These are phyloP conservation scores for Oryza rufipogon DNA, from an alignment of 176 grass and related monocot genomes.

Conservation along the genomic window DNA sequence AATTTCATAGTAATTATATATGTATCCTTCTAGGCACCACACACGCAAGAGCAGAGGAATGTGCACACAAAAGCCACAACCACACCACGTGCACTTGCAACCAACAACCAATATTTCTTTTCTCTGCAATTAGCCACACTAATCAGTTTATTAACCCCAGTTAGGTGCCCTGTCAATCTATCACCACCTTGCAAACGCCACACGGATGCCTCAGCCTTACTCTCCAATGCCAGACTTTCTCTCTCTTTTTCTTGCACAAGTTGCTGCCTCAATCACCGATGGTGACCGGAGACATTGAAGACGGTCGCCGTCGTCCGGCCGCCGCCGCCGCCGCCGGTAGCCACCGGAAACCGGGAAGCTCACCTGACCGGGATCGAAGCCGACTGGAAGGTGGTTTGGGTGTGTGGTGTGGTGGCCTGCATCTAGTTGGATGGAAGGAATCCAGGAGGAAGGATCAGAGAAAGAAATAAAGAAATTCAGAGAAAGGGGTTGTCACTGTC, in stretches of 20 bases:
- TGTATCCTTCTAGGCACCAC: too few species aligned
- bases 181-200: background rate
- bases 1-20: too few species aligned
- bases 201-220: background rate
- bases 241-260: background rate
- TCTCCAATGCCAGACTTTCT: background rate
- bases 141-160: background rate
- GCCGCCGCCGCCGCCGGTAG: background rate
- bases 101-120: background rate
- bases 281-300: background rate
- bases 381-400: slow-evolving; percentile 33
- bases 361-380: slow-evolving; percentile 5
- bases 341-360: background rate
- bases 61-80: too few species aligned
- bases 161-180: slow-evolving; percentile 10
- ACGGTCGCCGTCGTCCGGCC: background rate
- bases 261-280: background rate
- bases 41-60: too few species aligned
- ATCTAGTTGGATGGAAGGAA: slow-evolving; percentile 19
- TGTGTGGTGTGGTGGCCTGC: slow-evolving; percentile 34
- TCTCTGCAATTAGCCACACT: background rate
- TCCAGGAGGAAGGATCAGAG: slow-evolving; percentile 5
- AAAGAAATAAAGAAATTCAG: slow-evolving; percentile 4
- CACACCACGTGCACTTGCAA: background rate
- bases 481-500: slow-evolving; percentile 13